Evolutionary conservation across 495 filamentous ascomycete species (phyloP), one percentile per base, ranked within the genome.

Genomic region (Trichoderma gamsii): DNA sequence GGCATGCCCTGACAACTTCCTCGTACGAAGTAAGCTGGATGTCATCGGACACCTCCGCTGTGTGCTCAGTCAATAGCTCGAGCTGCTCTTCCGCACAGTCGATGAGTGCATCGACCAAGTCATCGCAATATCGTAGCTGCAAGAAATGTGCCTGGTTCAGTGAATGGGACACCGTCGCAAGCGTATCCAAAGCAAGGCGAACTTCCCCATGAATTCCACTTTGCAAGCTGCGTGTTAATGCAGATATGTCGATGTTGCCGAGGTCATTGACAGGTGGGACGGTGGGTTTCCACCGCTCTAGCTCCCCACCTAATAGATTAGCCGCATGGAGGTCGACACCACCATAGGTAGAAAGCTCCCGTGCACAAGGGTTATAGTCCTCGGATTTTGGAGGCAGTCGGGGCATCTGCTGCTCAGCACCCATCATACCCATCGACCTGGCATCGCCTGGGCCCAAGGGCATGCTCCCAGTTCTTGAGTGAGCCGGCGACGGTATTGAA

Each of bases 11-110:
- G 56, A 92, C 82, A 9, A 97, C 85, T 66, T 97, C 93, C 75
- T 97, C 95, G 72, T 99, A 98, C 0, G 91, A 85, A 6, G 84
- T 83, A 38, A 99, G 79, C 51, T 88, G 83, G 71, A 97, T 90
- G 51, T 86, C 87, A 74, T 97, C 92, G 2, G 92, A 93, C 3
- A 93, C 88, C 71, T 96, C 92, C 13, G 87, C 85, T 23, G 90
- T 87, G 75, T 92, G 87, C 56, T 96, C 89, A 0, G 87, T 88
- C 25, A 99, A 81, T 13, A 89, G 73, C 49, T 97, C 92, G 16
- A 90, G 79, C 74, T 95, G 93, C 29, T 92, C 89, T 74, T 96
- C 92, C 11, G 90, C 95, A 74, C 92, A 96, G 73, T 99, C 95
- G 43, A 97, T 80, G 70, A 99, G 76, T 18, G 88, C 87, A 67